Percentiles rank a stretch among this genome's conserved stretches.
These are phyloP conservation scores for Rhizophagus sp. DNA, from an alignment of 192 early-diverging fungal species.

Conservation along the genomic window DNA sequence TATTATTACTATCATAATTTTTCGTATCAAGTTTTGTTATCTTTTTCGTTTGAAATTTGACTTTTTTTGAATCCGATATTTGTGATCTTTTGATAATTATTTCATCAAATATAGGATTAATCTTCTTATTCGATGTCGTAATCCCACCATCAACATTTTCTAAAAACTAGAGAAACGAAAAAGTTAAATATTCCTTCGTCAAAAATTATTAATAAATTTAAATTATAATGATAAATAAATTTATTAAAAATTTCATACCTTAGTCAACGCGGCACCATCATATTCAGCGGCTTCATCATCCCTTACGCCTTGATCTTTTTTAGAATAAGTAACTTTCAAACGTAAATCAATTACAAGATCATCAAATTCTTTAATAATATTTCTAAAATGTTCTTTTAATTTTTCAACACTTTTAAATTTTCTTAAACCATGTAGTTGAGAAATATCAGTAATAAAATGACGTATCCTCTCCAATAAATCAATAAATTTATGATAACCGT, in stretches of 20 bases:
- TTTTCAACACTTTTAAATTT: background rate
- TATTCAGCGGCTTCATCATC: background rate
- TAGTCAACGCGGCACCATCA: background rate
- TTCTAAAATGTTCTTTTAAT: constrained; percentile 1
- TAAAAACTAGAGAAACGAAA: background rate
- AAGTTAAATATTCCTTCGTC: background rate
- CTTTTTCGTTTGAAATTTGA: constrained; percentile 3
- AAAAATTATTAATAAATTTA: too few relatives aligned
- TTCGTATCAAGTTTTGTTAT: background rate
- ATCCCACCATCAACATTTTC: background rate
- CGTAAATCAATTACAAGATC: background rate
- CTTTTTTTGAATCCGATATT: background rate
- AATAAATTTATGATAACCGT: background rate
- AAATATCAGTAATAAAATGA: background rate
- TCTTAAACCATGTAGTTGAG: constrained; percentile 20
- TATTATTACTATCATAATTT: background rate
- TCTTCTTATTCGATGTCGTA: background rate
- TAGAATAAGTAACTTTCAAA: constrained; percentile 9
- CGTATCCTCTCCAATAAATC: background rate
- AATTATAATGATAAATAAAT: background rate
- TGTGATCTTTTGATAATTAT: background rate
- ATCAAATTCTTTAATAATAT: constrained; percentile 2
- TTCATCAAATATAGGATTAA: background rate
- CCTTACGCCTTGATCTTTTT: background rate
- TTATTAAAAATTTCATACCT: background rate